A percentile compares a stretch with the other conserved stretches of the same genome.
These are phyloP conservation scores for Crataegus laevigata DNA, from an alignment of 306 rosid species.

Conservation along the genomic window DNA sequence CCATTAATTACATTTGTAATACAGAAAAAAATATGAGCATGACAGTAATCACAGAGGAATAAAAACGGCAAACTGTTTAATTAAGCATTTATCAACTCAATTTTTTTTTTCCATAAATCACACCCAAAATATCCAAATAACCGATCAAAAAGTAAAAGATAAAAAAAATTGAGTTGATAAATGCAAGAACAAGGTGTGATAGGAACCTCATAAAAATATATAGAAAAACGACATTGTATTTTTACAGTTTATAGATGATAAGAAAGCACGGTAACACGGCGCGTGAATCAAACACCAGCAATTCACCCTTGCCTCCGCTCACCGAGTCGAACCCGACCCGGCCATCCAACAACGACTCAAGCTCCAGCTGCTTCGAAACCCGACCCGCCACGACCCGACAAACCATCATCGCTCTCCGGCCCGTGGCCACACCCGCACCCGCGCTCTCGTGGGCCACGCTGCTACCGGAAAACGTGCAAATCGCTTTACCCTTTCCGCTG, in stretches of 20 bases:
- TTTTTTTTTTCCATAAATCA: slow-evolving; percentile 18
- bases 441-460: slow-evolving; percentile 75
- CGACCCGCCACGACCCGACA: slow-evolving; percentile 94
- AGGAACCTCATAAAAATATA: slow-evolving; percentile 2
- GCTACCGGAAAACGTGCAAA: slow-evolving; percentile 75
- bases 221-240: slow-evolving; percentile 6
- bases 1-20: background rate
- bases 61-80: slow-evolving; percentile 14
- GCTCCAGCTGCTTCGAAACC: slow-evolving; percentile 53
- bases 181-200: slow-evolving; percentile 25
- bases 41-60: background rate
- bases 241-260: slow-evolving; percentile 79
- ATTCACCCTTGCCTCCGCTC: slow-evolving; percentile 77
- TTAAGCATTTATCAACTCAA: slow-evolving; percentile 45
- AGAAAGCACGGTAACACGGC: slow-evolving; percentile 92
- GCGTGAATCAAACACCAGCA: slow-evolving; percentile 75
- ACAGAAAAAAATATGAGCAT: background rate
- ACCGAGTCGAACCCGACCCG: slow-evolving; percentile 80
- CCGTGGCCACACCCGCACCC: slow-evolving; percentile 72
- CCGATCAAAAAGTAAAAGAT: background rate
- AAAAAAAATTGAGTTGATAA: slow-evolving; percentile 35
- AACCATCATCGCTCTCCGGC: slow-evolving; percentile 78
- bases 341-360: slow-evolving; percentile 48
- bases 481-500: slow-evolving; percentile 45
- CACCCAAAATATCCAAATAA: background rate